Conservation (phyloP, 176 grass and related monocot species). For the Otatea glauca region DNA sequence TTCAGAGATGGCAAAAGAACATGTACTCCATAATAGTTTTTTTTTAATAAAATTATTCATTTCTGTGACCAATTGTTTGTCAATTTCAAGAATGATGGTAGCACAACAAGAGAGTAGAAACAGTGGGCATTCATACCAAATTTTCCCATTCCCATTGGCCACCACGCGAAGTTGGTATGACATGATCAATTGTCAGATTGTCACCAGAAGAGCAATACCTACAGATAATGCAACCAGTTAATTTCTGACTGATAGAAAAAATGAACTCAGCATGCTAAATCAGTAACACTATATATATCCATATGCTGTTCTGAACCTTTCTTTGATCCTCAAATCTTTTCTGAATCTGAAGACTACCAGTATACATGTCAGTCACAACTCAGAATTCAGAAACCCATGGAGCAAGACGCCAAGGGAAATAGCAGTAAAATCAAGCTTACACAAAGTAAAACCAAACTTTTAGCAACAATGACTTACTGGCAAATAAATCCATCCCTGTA, state of each 20-base stretch:
- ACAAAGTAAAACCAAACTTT: neutral
- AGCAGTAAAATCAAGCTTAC: neutral
- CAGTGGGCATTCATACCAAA: constrained; percentile 54
- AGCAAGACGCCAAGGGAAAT: neutral
- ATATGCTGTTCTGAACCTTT: neutral
- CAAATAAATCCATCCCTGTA: constrained; percentile 88
- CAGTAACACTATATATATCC: neutral
- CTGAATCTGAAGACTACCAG: neutral
- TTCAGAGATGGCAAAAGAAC: neutral
- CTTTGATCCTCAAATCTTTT: constrained; percentile 22
- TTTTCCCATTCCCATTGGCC: constrained; percentile 98
- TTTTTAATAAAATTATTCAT: neutral
- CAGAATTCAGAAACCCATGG: neutral
- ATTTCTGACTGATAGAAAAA: neutral
- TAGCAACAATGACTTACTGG: constrained; percentile 71
- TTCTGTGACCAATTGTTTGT: neutral
- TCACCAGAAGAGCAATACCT: constrained; percentile 89
- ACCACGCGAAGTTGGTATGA: constrained; percentile 79
- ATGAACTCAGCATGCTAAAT: neutral
- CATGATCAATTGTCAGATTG: constrained; percentile 89
- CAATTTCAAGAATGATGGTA: neutral
- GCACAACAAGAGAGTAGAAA: neutral
- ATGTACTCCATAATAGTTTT: neutral
- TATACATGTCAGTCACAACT: neutral
- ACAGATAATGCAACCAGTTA: constrained; percentile 22